Conservation (phyloP, 805 yeast species). For the Hagleromyces aurorensis region DNA sequence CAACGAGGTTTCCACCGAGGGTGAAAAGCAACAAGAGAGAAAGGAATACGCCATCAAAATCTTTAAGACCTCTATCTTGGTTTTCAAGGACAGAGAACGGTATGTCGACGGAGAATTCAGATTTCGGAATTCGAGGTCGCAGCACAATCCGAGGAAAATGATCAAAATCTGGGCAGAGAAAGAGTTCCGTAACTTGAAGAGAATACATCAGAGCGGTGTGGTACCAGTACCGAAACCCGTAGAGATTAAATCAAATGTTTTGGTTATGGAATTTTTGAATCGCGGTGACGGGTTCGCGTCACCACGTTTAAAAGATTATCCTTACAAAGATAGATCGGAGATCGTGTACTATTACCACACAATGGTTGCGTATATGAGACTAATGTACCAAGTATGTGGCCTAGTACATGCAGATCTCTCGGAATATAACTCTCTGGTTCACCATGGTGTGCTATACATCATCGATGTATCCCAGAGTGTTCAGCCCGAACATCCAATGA, state of each 20-base stretch:
- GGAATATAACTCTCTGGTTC: slow-evolving; percentile 89
- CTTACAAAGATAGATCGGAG: slow-evolving; percentile 58
- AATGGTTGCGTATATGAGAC: slow-evolving; percentile 76
- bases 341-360: slow-evolving; percentile 63
- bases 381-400: slow-evolving; percentile 79
- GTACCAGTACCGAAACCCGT: slow-evolving; percentile 93
- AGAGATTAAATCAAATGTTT: slow-evolving; percentile 79
- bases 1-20: slow-evolving; percentile 2
- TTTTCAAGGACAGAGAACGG: slow-evolving; percentile 93
- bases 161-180: slow-evolving; percentile 98
- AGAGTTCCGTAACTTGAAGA: slow-evolving; percentile 85
- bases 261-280: slow-evolving; percentile 86
- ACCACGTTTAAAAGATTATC: slow-evolving; percentile 82
- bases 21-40: slow-evolving; percentile 31
- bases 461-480: slow-evolving; percentile 97
- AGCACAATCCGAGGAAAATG: slow-evolving; percentile 94
- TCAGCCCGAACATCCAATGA: slow-evolving; percentile 97
- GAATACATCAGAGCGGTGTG: slow-evolving; percentile 61
- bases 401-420: slow-evolving; percentile 95
- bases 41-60: slow-evolving; percentile 83
- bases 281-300: slow-evolving; percentile 81
- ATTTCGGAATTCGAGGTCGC: slow-evolving; percentile 75
- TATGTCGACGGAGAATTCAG: slow-evolving; percentile 95
- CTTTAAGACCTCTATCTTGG: slow-evolving; percentile 90
- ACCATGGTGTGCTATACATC: slow-evolving; percentile 66